phyloP scores from a whole-genome alignment of 352 stramenopile species.

The Globisporangium takayamanum region DNA sequence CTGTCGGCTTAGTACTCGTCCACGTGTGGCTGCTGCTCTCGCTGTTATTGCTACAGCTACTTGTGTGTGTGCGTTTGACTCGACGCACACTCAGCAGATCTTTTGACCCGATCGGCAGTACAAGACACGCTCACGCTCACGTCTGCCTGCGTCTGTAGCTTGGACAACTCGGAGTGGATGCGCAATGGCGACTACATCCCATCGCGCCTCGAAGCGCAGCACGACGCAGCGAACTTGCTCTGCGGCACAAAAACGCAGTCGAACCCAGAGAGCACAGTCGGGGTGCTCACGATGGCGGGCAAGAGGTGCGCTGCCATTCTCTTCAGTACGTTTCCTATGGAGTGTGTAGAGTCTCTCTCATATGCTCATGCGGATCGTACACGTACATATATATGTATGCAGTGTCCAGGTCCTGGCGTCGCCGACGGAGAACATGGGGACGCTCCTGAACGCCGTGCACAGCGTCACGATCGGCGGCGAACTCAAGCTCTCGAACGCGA shows the following conservation, averaged over 20 bases:
- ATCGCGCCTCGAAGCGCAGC: slow-evolving; percentile 95
- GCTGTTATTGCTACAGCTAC: neutral
- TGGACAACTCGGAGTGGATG: slow-evolving; percentile 99
- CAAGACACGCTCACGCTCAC: neutral
- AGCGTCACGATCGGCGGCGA: slow-evolving; percentile 83
- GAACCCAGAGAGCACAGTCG: slow-evolving; percentile 98
- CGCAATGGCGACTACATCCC: slow-evolving; percentile 99
- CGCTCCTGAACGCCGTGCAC: slow-evolving; percentile 94
- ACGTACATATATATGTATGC: neutral
- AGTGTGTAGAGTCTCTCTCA: neutral
- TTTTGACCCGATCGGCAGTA: neutral
- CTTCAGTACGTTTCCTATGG: neutral
- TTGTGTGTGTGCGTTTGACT: no score
- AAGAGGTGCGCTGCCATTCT: slow-evolving; percentile 40
- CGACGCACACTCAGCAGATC: neutral
- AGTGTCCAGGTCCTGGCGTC: slow-evolving; percentile 93
- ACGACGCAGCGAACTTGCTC: slow-evolving; percentile 97
- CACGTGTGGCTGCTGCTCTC: neutral
- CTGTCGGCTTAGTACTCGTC: neutral
- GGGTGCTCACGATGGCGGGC: slow-evolving; percentile 94
- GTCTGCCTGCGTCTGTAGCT: slow-evolving; percentile 20
- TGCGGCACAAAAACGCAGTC: slow-evolving; percentile 95
- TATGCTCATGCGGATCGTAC: neutral
- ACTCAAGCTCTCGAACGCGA: slow-evolving; percentile 92
- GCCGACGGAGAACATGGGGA: slow-evolving; percentile 97